Base-by-base conservation (phyloP, 2,329 filamentous ascomycete species). In the Zymoseptoria pseudotritici region DNA sequence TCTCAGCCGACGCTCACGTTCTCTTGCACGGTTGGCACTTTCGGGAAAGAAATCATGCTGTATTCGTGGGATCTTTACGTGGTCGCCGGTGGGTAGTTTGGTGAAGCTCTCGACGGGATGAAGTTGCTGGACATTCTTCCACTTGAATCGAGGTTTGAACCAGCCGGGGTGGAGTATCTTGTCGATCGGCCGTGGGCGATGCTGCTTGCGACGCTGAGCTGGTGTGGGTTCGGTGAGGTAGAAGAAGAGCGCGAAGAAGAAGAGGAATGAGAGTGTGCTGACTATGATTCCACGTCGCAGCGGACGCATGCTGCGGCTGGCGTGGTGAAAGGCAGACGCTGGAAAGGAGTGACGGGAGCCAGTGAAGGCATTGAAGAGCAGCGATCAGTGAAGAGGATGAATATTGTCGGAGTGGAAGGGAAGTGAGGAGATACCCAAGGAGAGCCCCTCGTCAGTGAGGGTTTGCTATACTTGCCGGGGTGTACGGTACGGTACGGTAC, bases 21-120 rank as follows among this genome's bases (percentile, higher is more conserved):
- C 83, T 54, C 79, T 78, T 67, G 84, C 86, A 49, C 80, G 82
- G 5, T 77, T 75, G 6, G 80, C 75, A 0, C 83, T 79, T 73
- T 96, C 91, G 55, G 78, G 71, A 20, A 75, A 77, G 71, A 96
- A 95, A 1, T 78, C 75, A 71, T 85, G 81, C 73, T 97, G 93
- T 54, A 97, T 86, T 68, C 80, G 83, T 2, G 91, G 90, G 21
- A 97, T 87, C 2, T 79, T 66, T 68, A 84, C 85, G 3, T 89
- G 81, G 20, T 81, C 79, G 53, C 86, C 89, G 2, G 84, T 86
- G 1, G 93, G 93, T 50, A 97, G 79, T 42, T 79, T 77, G 61
- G 91, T 91, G 60, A 94, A 77, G 20, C 86, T 85, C 61, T 86
- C 83, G 2, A 97, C 76, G 0, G 94, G 92, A 74, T 89, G 96